Percentiles rank a stretch among this genome's conserved stretches.
Evolutionary conservation across 495 filamentous ascomycete species (phyloP).

Genomic region (Aspergillus baeticus): DNA sequence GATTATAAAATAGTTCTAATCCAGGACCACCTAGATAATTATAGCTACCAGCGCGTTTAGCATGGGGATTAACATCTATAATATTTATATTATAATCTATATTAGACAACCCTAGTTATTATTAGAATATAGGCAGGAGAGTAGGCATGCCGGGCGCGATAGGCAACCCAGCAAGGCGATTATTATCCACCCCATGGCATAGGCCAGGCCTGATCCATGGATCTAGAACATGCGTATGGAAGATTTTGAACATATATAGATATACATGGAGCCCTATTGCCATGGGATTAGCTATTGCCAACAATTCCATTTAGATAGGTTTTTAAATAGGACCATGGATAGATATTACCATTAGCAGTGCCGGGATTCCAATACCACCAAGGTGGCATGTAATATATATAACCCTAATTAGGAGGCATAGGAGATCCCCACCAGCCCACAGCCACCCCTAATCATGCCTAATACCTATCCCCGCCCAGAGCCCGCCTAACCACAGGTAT

Average conservation of each 20-base stretch:
- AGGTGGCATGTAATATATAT: background rate
- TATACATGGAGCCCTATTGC: background rate
- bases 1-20: constrained; percentile 13
- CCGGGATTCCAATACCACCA: background rate
- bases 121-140: constrained; percentile 26
- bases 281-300: too few species aligned
- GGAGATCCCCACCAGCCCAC: too few species aligned
- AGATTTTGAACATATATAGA: background rate
- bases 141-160: constrained; percentile 21
- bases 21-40: constrained; percentile 1
- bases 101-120: constrained; percentile 10
- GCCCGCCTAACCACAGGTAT: too few species aligned
- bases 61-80: constrained; percentile 22
- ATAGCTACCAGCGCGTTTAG: constrained; percentile 23
- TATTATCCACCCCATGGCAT: constrained; percentile 6
- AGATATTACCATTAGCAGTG: background rate
- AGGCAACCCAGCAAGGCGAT: constrained; percentile 13
- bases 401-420: background rate
- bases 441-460: too few species aligned
- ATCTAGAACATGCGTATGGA: background rate
- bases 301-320: background rate
- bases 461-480: too few species aligned
- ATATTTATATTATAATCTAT: constrained; percentile 22
- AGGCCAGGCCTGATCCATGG: background rate
- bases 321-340: background rate